Evolutionary conservation across 768 basidiomycete species (phyloP), one percentile per base, ranked within the genome.

Genomic region (Xerocomus potaroensis): DNA sequence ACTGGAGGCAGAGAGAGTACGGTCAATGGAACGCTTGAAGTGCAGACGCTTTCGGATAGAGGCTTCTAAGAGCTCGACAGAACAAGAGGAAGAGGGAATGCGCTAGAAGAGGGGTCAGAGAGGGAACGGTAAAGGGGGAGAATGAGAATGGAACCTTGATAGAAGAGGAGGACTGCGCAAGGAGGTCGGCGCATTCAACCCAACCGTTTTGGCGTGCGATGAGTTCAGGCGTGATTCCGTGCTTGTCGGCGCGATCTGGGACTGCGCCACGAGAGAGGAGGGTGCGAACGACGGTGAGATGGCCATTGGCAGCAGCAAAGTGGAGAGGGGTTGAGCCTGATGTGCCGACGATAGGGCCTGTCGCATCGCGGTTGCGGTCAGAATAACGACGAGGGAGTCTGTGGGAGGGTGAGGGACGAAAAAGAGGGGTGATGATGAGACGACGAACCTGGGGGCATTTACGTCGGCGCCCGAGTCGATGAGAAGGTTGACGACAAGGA

Each of bases 391-490:
- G 77, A 31, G 84, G 83, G 27, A 87, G 73, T 59, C 88, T 88
- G 49, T 23, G 45, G 5, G 3, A 18, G 44, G 18, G 49, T 54
- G 49, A 50, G 55, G 43, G 54, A 49, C 33, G 29, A 43, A 45
- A 40, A 2, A 26, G 31, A 41, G 37, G 47, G 34, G 50, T 45
- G 37, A n/a, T 14, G 62, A 24, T 40, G n/a, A n/a, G n/a, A n/a
- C 16, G 46, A 64, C 78, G 50, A 43, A 89, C 88, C 94, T 82
- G 43, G 91, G 86, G 4, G 93, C 93, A 68, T 98, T 98, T 24
- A 97, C 95, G 63, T 99, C 96, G n/a, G 96, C 96, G 18, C 96
- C 95, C 48, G 83, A 73, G 51, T 96, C 91, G 59, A 99, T 87
- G 37, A 99, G 72, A 53, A 94, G 75, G 58, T 81, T 79, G 32